A percentile compares a stretch with the other conserved stretches of the same genome.
Conservation (phyloP, 2,329 filamentous ascomycete species). For the Chalara sp. region DNA sequence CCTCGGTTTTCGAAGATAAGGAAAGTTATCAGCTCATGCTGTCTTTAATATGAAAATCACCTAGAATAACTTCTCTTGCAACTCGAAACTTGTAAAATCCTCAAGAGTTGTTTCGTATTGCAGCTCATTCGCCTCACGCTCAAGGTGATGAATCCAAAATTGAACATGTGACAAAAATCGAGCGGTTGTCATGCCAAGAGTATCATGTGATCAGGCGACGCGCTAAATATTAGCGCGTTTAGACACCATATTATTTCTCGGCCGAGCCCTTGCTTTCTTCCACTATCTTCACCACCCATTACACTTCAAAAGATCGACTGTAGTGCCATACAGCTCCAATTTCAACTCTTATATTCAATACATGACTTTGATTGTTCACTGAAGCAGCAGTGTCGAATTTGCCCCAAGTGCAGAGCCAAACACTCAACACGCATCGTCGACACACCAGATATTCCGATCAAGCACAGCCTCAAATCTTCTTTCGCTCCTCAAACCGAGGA, state of each 20-base stretch:
- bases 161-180: too few relatives aligned
- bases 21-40: too few relatives aligned
- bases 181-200: too few relatives aligned
- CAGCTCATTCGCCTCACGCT: too few relatives aligned
- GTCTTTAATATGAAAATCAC: too few relatives aligned
- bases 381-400: conserved; percentile 12
- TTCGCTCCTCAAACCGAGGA: conserved; percentile 29
- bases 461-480: conserved; percentile 34
- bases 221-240: background rate
- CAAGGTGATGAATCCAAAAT: too few relatives aligned
- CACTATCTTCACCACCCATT: conserved; percentile 1
- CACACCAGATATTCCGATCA: conserved; percentile 16
- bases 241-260: background rate
- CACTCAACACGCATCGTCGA: conserved; percentile 11
- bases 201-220: conserved; percentile 7
- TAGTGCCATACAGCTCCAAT: background rate
- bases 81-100: too few relatives aligned
- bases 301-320: background rate
- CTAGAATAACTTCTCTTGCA: too few relatives aligned
- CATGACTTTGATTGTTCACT: conserved; percentile 9
- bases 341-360: conserved; percentile 2
- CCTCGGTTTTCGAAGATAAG: too few relatives aligned
- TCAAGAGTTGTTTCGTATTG: too few relatives aligned
- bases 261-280: background rate
- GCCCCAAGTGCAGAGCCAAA: conserved; percentile 19